phyloP scores from a whole-genome alignment of 192 early-diverging fungal species.

The Coemansia sp. region DNA sequence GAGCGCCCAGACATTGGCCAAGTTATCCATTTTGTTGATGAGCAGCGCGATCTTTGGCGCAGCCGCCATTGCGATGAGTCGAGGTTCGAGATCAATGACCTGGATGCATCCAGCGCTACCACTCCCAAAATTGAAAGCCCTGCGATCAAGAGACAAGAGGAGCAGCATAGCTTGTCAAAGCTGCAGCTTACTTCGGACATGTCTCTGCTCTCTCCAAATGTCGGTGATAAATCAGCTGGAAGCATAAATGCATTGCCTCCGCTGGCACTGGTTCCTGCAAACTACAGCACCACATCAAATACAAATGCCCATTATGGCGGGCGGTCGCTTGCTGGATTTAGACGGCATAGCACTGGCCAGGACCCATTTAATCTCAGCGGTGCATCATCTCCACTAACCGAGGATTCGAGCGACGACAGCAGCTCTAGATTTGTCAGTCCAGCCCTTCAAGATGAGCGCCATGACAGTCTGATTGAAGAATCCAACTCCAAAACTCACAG shows the following conservation, averaged over 20 bases:
- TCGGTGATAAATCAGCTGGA: too few species aligned
- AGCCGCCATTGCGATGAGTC: conserved; percentile 31
- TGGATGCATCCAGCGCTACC: conserved; percentile 9
- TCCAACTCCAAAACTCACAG: background rate
- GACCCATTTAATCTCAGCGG: background rate
- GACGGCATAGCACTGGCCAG: conserved; percentile 29
- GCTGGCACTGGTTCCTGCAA: conserved; percentile 8
- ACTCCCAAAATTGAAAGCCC: too few species aligned
- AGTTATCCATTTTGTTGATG: conserved; percentile 20
- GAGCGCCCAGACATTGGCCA: conserved; percentile 41
- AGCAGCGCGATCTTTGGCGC: conserved; percentile 36
- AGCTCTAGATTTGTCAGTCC: conserved; percentile 9
- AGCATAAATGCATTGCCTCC: background rate
- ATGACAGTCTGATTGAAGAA: background rate
- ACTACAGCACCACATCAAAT: background rate
- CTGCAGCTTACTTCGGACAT: too few species aligned
- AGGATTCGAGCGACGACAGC: background rate
- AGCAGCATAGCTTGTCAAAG: too few species aligned
- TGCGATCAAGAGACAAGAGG: too few species aligned
- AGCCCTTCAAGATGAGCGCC: background rate
- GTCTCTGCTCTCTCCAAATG: too few species aligned
- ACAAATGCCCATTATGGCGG: background rate
- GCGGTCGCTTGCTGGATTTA: background rate
- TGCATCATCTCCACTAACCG: background rate
- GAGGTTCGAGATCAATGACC: conserved; percentile 39